Evolutionary conservation across 305 asterid genomes (phyloP).

Genomic region (Nicotiana rustica): DNA sequence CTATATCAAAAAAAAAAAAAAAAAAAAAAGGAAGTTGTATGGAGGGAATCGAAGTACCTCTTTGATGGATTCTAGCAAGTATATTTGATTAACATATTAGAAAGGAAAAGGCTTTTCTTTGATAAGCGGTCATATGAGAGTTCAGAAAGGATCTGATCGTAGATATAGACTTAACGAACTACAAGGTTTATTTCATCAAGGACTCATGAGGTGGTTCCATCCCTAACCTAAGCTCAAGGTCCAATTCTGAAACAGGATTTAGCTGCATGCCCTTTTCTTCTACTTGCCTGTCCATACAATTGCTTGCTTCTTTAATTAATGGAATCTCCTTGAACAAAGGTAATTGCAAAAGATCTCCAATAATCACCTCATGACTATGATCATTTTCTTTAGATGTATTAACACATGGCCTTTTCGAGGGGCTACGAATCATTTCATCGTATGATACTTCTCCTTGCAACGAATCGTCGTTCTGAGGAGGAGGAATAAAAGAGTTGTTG

Average conservation of each 20-base stretch:
- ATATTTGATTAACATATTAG: constrained; percentile 9
- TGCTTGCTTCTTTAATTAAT: constrained; percentile 23
- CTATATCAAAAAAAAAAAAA: neutral
- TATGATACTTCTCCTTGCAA: neutral
- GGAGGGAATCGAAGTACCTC: neutral
- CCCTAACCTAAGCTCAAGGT: constrained; percentile 61
- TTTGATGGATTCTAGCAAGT: constrained; percentile 8
- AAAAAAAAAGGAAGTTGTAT: neutral
- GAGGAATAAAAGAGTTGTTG: neutral
- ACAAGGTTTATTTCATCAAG: neutral
- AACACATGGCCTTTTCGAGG: neutral
- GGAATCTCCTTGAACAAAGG: constrained; percentile 12
- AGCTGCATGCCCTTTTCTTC: constrained; percentile 20
- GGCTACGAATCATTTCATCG: neutral
- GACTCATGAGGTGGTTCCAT: constrained; percentile 39
- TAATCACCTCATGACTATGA: neutral
- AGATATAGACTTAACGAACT: neutral
- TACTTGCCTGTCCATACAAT: neutral
- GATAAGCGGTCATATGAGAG: too few relatives aligned
- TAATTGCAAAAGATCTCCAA: constrained; percentile 12
- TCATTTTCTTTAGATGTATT: neutral
- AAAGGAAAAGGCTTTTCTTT: too few relatives aligned
- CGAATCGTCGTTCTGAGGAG: neutral
- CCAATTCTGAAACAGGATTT: constrained; percentile 37
- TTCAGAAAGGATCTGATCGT: too few relatives aligned